phyloP scores from a whole-genome alignment of 108 stramenopile species.

The Skeletonema menzelii region DNA sequence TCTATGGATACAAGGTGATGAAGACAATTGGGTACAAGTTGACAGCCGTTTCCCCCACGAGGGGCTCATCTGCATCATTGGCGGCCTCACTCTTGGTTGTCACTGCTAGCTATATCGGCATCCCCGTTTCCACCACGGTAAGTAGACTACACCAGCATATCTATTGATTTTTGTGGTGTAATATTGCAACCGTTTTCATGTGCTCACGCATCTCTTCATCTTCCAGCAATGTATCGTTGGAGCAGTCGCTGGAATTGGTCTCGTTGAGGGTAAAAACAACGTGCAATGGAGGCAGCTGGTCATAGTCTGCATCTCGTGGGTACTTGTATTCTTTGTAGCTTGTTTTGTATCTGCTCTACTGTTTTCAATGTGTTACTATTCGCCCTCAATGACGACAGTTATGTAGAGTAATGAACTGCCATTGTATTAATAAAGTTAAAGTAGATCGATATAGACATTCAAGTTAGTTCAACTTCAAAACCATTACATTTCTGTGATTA shows the following conservation, averaged over 20 bases:
- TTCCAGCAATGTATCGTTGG: slow-evolving; percentile 80
- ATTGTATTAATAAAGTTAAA: background rate
- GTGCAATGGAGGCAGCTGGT: slow-evolving; percentile 49
- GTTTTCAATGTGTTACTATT: slow-evolving; percentile 26
- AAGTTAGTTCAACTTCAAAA: too few species aligned
- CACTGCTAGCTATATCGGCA: slow-evolving; percentile 60
- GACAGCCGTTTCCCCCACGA: slow-evolving; percentile 53
- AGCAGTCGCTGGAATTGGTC: slow-evolving; percentile 57
- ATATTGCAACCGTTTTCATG: too few species aligned
- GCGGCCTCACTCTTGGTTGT: slow-evolving; percentile 61
- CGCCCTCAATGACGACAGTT: slow-evolving; percentile 2
- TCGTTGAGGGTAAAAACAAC: slow-evolving; percentile 43
- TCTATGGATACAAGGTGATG: slow-evolving; percentile 58
- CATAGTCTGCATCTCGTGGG: slow-evolving; percentile 52
- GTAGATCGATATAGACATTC: too few species aligned
- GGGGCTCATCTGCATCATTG: slow-evolving; percentile 62
- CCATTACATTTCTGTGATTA: too few species aligned
- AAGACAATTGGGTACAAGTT: slow-evolving; percentile 61
- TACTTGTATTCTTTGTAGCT: slow-evolving; percentile 44
- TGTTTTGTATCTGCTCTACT: slow-evolving; percentile 44
- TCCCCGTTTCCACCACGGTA: slow-evolving; percentile 69
- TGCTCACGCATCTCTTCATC: too few species aligned
- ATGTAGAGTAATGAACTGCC: background rate
- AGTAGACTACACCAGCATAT: too few species aligned
- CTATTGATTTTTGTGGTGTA: too few species aligned